Evolutionary conservation across 306 rosid species (phyloP).

Genomic region (Crataegus laevigata): DNA sequence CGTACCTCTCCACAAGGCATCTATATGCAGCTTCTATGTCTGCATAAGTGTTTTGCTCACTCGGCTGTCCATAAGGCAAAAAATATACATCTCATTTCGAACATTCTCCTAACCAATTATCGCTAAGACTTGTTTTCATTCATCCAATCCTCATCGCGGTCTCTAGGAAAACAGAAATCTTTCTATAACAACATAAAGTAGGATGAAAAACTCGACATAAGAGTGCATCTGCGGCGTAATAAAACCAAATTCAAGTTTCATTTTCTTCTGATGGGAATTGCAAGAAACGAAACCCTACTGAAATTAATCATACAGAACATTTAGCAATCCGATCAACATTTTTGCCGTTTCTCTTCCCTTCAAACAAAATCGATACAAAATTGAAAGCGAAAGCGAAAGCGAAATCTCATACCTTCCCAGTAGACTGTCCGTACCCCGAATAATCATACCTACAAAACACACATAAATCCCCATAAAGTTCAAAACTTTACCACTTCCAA

Average conservation of each 20-base stretch:
- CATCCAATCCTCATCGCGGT: neutral
- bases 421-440: constrained; percentile 81
- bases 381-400: neutral
- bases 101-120: constrained; percentile 2
- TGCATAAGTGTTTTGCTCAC: constrained; percentile 93
- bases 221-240: neutral
- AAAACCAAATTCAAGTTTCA: neutral
- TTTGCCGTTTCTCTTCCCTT: neutral
- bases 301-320: neutral
- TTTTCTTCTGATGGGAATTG: neutral
- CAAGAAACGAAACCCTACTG: neutral
- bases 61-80: constrained; percentile 48
- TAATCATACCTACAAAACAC: constrained; percentile 64
- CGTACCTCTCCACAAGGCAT: constrained; percentile 79
- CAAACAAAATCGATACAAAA: neutral
- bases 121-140: neutral
- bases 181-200: neutral
- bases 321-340: neutral
- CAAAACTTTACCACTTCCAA: neutral
- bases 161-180: neutral
- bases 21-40: constrained; percentile 88
- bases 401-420: constrained; percentile 73
- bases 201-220: neutral
- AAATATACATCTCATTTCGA: neutral
- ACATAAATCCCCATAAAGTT: neutral